Conservation (phyloP, 2,329 filamentous ascomycete species). For the Cercospora sesami region DNA sequence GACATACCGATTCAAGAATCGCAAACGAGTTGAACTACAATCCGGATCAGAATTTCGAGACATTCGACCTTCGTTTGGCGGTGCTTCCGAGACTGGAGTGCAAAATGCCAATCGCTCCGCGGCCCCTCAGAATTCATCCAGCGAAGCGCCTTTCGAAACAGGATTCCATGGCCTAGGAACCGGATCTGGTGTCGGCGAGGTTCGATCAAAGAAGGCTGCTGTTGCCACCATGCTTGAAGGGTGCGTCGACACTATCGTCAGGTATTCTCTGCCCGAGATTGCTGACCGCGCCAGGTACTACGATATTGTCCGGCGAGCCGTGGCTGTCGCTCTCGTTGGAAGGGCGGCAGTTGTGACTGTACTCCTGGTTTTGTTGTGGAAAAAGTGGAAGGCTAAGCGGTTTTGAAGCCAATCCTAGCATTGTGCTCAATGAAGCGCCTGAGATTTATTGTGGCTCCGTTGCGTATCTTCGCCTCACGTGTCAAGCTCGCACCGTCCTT, state of each 20-base stretch:
- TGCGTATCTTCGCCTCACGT: neutral
- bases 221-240: conserved; percentile 54
- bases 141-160: conserved; percentile 43
- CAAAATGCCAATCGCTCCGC: conserved; percentile 7
- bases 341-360: conserved; percentile 31
- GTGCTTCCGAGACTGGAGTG: conserved; percentile 29
- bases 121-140: conserved; percentile 18
- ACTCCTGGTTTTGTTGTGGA: conserved; percentile 24
- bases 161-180: conserved; percentile 49
- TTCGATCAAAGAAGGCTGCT: conserved; percentile 43
- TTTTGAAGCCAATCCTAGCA: neutral
- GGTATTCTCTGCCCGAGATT: conserved; percentile 32
- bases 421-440: neutral
- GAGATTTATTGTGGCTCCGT: neutral
- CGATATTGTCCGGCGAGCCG: conserved; percentile 51
- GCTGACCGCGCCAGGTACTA: conserved; percentile 47
- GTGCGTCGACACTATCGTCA: conserved; percentile 33
- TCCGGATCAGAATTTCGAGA: conserved; percentile 32
- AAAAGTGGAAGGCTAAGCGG: conserved; percentile 8
- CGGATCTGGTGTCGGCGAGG: conserved; percentile 39
- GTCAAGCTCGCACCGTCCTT: neutral
- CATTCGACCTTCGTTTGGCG: conserved; percentile 32
- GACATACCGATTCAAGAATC: conserved; percentile 58
- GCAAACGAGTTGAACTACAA: conserved; percentile 46
- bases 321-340: conserved; percentile 46